Evolutionary conservation across 192 early-diverging fungal genomes (phyloP).

Genomic region (Paraglomus occultum): DNA sequence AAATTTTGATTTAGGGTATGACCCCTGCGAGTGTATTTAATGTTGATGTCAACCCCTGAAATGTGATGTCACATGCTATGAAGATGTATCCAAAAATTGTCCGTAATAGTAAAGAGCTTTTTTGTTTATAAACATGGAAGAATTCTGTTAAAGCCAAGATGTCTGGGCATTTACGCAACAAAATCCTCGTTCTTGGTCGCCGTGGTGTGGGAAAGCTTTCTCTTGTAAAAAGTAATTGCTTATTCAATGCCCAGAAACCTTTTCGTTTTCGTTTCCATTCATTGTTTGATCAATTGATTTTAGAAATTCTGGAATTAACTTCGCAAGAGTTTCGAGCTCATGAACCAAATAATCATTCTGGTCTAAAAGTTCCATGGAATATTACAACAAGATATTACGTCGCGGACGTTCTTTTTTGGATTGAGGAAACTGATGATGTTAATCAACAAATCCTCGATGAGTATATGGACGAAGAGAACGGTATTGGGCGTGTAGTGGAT

Average conservation of each 20-base stretch:
- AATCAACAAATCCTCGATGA: constrained; percentile 38
- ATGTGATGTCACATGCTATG: too few species aligned
- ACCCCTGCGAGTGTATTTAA: too few species aligned
- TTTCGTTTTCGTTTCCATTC: constrained; percentile 13
- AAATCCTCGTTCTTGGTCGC: constrained; percentile 57
- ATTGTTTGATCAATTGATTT: not conserved
- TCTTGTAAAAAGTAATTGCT: constrained; percentile 51
- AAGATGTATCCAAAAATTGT: too few species aligned
- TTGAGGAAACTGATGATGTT: constrained; percentile 50
- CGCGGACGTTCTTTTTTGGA: constrained; percentile 61
- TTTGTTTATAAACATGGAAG: too few species aligned
- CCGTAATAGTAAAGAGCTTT: too few species aligned
- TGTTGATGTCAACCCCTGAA: too few species aligned
- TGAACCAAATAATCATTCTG: constrained; percentile 33
- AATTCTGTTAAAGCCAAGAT: too few species aligned
- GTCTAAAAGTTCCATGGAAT: constrained; percentile 49
- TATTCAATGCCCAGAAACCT: constrained; percentile 4
- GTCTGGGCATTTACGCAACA: constrained; percentile 37
- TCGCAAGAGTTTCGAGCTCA: not conserved
- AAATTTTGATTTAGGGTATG: too few species aligned
- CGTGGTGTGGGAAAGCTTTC: constrained; percentile 48
- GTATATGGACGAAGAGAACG: constrained; percentile 37
- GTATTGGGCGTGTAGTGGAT: constrained; percentile 52
- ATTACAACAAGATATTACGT: constrained; percentile 70
- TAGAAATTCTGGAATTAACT: constrained; percentile 7